Base-by-base conservation (phyloP, 176 grass and related monocot species). In the Triticum turgidum region DNA sequence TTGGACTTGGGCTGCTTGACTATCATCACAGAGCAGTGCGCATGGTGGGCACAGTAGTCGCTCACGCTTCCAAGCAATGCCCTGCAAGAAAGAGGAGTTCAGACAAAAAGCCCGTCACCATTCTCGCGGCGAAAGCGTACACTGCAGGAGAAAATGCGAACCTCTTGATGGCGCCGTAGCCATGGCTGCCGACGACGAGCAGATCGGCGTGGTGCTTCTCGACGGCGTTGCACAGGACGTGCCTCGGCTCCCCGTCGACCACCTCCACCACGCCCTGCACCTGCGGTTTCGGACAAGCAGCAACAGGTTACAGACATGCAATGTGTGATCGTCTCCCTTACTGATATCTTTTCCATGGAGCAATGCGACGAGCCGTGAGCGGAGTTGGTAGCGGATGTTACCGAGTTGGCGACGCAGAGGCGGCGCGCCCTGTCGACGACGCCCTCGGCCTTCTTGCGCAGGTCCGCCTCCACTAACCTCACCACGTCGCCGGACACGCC, bases 31-130 rank as follows among this genome's bases (percentile, higher is more conserved):
- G 82, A 85, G 76, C 89, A 97, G 66, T 73, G 75, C 65, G 87
- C 79, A 6, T 93, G 91, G 73, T 93, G 94, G 4, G 94, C 78
- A 33, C 91, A 93, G 91, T 96, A 92, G 85, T 94, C 92, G 74
- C 94, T 97, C 35, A 97, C 94, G 67, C 92, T 94, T 22, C 94
- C 89, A 1, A 92, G 84, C 6, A 94, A 66, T 0, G 87, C 87
- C 78, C 93, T 89, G 75, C 90, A 63, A 54, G 51, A 54, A 54
- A 54, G 51, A 18, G 15, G 51, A 54, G 51, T 18, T 6, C 15
- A 54, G 51, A 54, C 15, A 54, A 51, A 52, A 15, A 14, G 45
- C 1, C 5, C 13, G 14, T 52, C 49, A 52, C 49, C 14, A 6
- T 52, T 52, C 49, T 52, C 49, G 49, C 49, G 1, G 5, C 0